phyloP scores from a whole-genome alignment of 2,329 filamentous ascomycete species.

The Fusarium fujikuroi region DNA sequence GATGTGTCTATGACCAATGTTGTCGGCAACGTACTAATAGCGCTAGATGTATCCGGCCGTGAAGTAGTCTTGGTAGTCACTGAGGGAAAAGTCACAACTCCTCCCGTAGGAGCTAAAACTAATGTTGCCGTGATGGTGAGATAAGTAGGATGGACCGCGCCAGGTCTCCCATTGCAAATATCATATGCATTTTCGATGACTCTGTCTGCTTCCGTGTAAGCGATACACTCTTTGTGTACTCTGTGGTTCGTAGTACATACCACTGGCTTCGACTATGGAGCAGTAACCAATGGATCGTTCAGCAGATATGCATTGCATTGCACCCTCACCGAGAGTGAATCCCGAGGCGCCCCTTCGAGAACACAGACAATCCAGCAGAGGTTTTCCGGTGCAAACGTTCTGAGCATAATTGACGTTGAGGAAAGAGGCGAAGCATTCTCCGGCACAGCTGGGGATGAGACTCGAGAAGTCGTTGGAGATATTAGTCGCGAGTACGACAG shows the following conservation, averaged over 20 bases:
- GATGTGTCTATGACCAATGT: conserved; percentile 46
- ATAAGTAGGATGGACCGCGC: conserved; percentile 68
- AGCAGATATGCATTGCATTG: conserved; percentile 72
- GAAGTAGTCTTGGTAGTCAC: conserved; percentile 22
- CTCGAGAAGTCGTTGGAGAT: conserved; percentile 53
- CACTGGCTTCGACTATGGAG: conserved; percentile 53
- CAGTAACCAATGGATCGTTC: conserved; percentile 64
- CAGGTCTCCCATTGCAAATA: conserved; percentile 65
- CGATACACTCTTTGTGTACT: background rate
- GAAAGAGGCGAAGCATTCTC: conserved; percentile 70
- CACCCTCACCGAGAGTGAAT: conserved; percentile 78
- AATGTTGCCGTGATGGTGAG: conserved; percentile 68
- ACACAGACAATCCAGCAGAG: conserved; percentile 73
- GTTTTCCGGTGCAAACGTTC: conserved; percentile 58
- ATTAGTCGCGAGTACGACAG: conserved; percentile 44
- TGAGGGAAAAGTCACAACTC: conserved; percentile 46
- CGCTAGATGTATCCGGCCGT: conserved; percentile 17
- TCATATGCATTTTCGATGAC: conserved; percentile 62
- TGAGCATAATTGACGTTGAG: conserved; percentile 67
- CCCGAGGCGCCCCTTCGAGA: conserved; percentile 66
- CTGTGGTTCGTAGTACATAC: conserved; percentile 40
- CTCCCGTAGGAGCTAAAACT: conserved; percentile 49
- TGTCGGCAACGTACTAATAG: conserved; percentile 39
- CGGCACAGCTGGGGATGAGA: conserved; percentile 68
- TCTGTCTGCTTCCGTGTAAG: conserved; percentile 47